Conservation (phyloP, 2,329 filamentous ascomycete species). For the Diaporthe capsici region DNA sequence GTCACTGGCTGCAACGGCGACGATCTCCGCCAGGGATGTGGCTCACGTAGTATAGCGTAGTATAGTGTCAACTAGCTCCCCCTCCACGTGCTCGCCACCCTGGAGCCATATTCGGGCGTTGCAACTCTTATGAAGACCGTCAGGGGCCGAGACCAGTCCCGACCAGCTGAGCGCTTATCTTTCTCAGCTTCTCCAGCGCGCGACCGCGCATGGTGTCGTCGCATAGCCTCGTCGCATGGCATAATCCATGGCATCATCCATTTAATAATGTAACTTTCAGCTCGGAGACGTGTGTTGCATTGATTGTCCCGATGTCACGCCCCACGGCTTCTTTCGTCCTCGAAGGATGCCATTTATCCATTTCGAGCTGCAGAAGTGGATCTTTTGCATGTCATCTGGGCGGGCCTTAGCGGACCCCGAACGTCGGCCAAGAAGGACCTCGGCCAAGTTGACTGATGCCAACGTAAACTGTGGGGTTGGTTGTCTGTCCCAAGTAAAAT, state of each 20-base stretch:
- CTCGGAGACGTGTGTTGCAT: constrained; percentile 14
- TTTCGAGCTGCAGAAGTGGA: background rate
- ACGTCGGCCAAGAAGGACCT: background rate
- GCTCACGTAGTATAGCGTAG: constrained; percentile 26
- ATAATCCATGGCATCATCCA: constrained; percentile 13
- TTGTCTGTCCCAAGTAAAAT: background rate
- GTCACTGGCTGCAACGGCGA: constrained; percentile 24
- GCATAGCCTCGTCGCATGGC: constrained; percentile 18
- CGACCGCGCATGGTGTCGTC: background rate
- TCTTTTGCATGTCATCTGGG: background rate
- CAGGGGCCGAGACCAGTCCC: background rate
- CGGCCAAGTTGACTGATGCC: background rate
- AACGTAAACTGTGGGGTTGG: background rate
- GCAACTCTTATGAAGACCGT: constrained; percentile 9
- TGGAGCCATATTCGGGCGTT: constrained; percentile 1
- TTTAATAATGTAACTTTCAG: constrained; percentile 8
- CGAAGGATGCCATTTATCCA: constrained; percentile 2
- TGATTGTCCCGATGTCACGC: constrained; percentile 14
- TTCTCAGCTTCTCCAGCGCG: background rate
- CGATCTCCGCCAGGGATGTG: constrained; percentile 7
- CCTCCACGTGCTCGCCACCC: constrained; percentile 23
- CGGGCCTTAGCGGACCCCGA: constrained; percentile 13
- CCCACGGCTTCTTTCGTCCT: constrained; percentile 1
- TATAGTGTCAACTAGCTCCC: constrained; percentile 24
- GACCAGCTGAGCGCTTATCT: background rate